These are phyloP conservation scores for Suillus occidentalis DNA, from an alignment of 768 basidiomycete species.

Conservation along the genomic window DNA sequence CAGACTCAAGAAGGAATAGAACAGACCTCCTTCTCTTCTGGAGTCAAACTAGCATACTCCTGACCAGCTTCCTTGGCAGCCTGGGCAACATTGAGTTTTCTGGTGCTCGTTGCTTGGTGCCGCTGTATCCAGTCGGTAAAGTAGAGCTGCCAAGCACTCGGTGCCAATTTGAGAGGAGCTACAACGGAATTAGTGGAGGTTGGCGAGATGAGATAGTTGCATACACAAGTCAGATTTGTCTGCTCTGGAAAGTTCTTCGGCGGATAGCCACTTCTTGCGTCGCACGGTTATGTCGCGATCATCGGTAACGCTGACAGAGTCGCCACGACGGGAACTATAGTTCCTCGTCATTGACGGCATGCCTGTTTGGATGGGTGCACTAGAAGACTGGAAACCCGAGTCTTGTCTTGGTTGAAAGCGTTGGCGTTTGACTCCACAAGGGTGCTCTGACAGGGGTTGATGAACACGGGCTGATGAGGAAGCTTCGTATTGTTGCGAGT, in stretches of 20 bases:
- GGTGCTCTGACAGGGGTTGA: constrained; percentile 45
- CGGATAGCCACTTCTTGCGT: constrained; percentile 49
- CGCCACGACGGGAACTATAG: constrained; percentile 62
- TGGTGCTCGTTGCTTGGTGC: constrained; percentile 73
- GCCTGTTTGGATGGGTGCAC: constrained; percentile 59
- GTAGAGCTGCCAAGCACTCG: constrained; percentile 85
- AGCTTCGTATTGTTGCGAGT: constrained; percentile 45
- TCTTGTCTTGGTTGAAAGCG: constrained; percentile 41
- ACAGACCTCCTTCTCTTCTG: constrained; percentile 82
- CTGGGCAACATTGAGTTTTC: constrained; percentile 93
- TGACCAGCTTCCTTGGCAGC: constrained; percentile 93
- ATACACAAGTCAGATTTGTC: constrained; percentile 49
- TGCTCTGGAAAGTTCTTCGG: constrained; percentile 37
- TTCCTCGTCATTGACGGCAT: constrained; percentile 51
- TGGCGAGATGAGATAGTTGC: constrained; percentile 36
- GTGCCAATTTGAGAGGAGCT: constrained; percentile 45
- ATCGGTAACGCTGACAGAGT: constrained; percentile 56
- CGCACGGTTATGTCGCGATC: constrained; percentile 77
- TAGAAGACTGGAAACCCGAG: constrained; percentile 65
- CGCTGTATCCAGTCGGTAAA: constrained; percentile 94
- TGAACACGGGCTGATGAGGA: constrained; percentile 46
- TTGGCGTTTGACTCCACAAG: constrained; percentile 41
- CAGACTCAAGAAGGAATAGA: constrained; percentile 24
- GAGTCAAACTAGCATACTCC: constrained; percentile 84
- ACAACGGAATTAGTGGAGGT: constrained; percentile 30